Evolutionary conservation across 179 eudicot species (phyloP).

Genomic region (Silene noctiflora): DNA sequence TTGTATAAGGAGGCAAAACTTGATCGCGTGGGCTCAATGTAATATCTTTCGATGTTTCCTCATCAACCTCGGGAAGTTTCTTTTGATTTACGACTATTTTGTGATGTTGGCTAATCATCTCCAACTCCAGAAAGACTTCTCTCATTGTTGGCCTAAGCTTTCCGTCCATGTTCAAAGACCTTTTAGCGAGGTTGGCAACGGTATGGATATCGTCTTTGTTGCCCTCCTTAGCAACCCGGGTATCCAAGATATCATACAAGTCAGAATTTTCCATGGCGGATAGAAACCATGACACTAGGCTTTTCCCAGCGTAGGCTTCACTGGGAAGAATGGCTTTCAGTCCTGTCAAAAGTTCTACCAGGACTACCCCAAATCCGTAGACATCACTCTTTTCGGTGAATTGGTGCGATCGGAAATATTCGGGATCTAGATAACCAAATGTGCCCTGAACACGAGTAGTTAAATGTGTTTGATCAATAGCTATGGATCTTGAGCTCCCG

Average conservation of each 20-base stretch:
- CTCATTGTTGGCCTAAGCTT: conserved; percentile 43
- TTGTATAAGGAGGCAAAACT: conserved; percentile 13
- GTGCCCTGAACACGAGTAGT: conserved; percentile 37
- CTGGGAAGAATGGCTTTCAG: conserved; percentile 30
- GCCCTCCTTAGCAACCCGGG: conserved; percentile 25
- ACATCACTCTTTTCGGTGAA: conserved; percentile 40
- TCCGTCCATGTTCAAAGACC: conserved; percentile 39
- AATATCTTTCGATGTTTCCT: not conserved
- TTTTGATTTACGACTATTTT: not conserved
- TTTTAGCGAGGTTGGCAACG: conserved; percentile 33
- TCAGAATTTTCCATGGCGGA: conserved; percentile 21
- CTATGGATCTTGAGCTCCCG: conserved; percentile 35
- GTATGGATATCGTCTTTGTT: conserved; percentile 21
- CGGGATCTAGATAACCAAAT: conserved; percentile 38
- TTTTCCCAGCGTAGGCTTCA: conserved; percentile 19
- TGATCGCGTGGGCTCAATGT: not conserved
- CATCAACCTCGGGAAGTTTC: not conserved
- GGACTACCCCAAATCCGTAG: conserved; percentile 51
- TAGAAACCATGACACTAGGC: conserved; percentile 33
- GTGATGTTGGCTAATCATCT: conserved; percentile 22
- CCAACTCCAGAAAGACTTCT: conserved; percentile 27
- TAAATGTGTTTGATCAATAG: conserved; percentile 35
- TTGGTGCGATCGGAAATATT: conserved; percentile 33
- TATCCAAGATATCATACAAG: conserved; percentile 30
- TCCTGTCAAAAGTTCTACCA: conserved; percentile 48